phyloP scores from a whole-genome alignment of 352 stramenopile genomes.

The Plasmopara viticola region DNA sequence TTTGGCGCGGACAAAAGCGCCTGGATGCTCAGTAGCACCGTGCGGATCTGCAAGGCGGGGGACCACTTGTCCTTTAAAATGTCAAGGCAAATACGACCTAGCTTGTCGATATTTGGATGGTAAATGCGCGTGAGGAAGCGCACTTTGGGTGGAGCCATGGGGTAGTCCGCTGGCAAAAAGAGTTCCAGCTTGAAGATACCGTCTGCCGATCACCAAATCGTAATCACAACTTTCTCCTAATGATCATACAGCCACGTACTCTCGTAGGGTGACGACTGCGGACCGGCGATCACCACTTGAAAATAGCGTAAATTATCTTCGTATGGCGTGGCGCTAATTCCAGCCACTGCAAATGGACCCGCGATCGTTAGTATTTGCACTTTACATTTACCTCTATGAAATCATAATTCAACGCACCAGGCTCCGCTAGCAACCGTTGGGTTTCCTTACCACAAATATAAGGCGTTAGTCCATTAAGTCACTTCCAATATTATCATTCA shows the following conservation, averaged over 20 bases:
- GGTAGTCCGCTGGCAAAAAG: conserved; percentile 96
- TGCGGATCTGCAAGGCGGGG: conserved; percentile 97
- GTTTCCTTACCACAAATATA: conserved; percentile 75
- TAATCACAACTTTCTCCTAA: background rate
- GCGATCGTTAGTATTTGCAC: background rate
- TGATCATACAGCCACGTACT: conserved; percentile 34
- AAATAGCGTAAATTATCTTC: conserved; percentile 98
- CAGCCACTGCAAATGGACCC: conserved; percentile 59
- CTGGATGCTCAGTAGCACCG: conserved; percentile 96
- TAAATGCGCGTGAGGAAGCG: conserved; percentile 98
- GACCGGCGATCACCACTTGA: conserved; percentile 95
- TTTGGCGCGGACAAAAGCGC: conserved; percentile 94
- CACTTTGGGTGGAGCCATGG: conserved; percentile 96
- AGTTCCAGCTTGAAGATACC: conserved; percentile 95
- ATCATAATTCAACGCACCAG: conserved; percentile 39
- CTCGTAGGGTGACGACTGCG: conserved; percentile 93
- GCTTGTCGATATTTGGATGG: conserved; percentile 98
- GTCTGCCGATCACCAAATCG: conserved; percentile 31
- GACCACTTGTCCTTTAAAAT: conserved; percentile 99
- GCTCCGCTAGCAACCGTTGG: conserved; percentile 91
- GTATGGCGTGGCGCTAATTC: conserved; percentile 96
- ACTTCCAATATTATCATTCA: conserved; percentile 1
- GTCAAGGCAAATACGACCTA: conserved; percentile 97
- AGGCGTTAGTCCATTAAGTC: background rate
- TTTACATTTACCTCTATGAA: background rate